Percentiles rank a stretch among this genome's conserved stretches.
These are phyloP conservation scores for Pestalotiopsis sp. DNA, from an alignment of 2,329 filamentous ascomycete genomes.

Conservation along the genomic window DNA sequence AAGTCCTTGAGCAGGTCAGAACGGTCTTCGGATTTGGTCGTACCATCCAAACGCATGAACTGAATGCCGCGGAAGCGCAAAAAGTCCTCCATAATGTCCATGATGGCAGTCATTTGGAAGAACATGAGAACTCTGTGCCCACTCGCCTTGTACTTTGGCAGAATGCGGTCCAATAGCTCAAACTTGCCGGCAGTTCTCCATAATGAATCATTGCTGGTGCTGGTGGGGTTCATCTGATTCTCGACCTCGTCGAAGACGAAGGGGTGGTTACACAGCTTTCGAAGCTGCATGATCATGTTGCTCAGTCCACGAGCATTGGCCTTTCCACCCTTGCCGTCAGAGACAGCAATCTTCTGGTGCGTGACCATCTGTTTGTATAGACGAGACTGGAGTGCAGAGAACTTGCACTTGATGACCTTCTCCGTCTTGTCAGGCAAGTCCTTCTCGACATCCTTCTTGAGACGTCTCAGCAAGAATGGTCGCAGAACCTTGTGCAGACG, in stretches of 20 bases:
- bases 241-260: constrained; percentile 99
- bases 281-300: constrained; percentile 99
- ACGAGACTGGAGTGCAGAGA: constrained; percentile 89
- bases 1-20: constrained; percentile 87
- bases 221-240: constrained; percentile 93
- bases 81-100: constrained; percentile 99
- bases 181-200: constrained; percentile 98
- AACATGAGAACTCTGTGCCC: constrained; percentile 98
- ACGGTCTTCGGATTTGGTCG: constrained; percentile 95
- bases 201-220: constrained; percentile 84
- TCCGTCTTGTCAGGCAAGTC: constrained; percentile 98
- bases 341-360: constrained; percentile 91
- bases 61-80: constrained; percentile 78
- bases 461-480: constrained; percentile 93
- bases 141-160: constrained; percentile 89
- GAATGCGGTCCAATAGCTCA: constrained; percentile 85
- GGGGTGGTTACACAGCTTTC: constrained; percentile 98
- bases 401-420: constrained; percentile 98
- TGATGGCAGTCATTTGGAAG: constrained; percentile 99
- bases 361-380: constrained; percentile 97
- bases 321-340: constrained; percentile 94
- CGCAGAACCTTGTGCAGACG: constrained; percentile 97
- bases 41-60: constrained; percentile 92
- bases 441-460: constrained; percentile 99
- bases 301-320: constrained; percentile 90